Percentiles rank a stretch among this genome's conserved stretches.
Evolutionary conservation across 768 basidiomycete species (phyloP).

Genomic region (Agaricus blazei): DNA sequence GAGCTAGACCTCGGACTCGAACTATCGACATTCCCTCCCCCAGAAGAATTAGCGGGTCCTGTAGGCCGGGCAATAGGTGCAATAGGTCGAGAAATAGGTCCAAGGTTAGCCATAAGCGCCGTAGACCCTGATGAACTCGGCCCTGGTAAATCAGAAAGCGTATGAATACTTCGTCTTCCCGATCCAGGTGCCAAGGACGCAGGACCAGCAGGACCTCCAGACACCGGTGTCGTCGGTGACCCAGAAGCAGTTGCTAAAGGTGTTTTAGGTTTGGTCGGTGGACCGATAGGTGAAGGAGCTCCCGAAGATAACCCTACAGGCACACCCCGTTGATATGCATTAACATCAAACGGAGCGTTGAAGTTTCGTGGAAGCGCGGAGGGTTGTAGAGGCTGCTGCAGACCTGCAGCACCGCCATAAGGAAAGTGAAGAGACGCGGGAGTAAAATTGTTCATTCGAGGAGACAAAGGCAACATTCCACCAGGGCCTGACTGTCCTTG

Average conservation of each 20-base stretch:
- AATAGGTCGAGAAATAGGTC: slow-evolving; percentile 58
- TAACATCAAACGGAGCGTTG: slow-evolving; percentile 47
- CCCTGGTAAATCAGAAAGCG: slow-evolving; percentile 15
- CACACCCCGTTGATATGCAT: slow-evolving; percentile 38
- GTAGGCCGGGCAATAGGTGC: slow-evolving; percentile 69
- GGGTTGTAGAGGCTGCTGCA: slow-evolving; percentile 44
- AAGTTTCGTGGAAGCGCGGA: slow-evolving; percentile 53
- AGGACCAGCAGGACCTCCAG: slow-evolving; percentile 19
- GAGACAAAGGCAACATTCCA: slow-evolving; percentile 40
- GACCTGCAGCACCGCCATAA: slow-evolving; percentile 22
- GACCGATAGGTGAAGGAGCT: slow-evolving; percentile 48
- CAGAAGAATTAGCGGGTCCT: slow-evolving; percentile 15
- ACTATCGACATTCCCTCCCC: slow-evolving; percentile 34
- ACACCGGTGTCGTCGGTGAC: slow-evolving; percentile 23
- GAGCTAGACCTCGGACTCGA: slow-evolving; percentile 63
- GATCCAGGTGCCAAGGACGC: slow-evolving; percentile 41
- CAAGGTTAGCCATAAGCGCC: slow-evolving; percentile 36
- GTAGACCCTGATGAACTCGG: slow-evolving; percentile 5
- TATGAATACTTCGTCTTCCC: slow-evolving; percentile 33
- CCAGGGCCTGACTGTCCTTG: slow-evolving; percentile 22
- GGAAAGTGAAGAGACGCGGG: background rate
- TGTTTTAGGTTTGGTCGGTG: slow-evolving; percentile 45
- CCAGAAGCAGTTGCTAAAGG: slow-evolving; percentile 23
- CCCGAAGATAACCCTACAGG: slow-evolving; percentile 26
- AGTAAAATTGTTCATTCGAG: slow-evolving; percentile 43